Evolutionary conservation across 2,329 filamentous ascomycete genomes (phyloP).

Genomic region (Hymenoscyphus linearis): DNA sequence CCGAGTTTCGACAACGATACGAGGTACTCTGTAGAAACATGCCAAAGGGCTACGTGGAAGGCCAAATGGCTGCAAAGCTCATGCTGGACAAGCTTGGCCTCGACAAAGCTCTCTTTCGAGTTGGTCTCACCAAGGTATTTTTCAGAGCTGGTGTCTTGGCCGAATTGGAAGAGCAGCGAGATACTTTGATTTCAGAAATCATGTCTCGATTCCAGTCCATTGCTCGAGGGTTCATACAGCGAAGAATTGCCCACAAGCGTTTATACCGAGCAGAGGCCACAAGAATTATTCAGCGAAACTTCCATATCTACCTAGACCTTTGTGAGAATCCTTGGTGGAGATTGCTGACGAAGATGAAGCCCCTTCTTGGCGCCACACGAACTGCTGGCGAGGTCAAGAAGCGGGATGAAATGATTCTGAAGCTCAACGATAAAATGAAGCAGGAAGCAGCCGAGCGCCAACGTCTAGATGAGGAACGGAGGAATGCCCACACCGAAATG

Average conservation of each 20-base stretch:
- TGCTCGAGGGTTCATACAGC: conserved; percentile 82
- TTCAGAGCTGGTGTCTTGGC: conserved; percentile 94
- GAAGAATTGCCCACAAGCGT: conserved; percentile 84
- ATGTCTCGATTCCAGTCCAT: conserved; percentile 91
- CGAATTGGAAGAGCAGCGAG: conserved; percentile 92
- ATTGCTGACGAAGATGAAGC: conserved; percentile 90
- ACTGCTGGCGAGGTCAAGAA: conserved; percentile 93
- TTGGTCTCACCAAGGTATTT: conserved; percentile 95
- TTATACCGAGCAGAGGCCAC: conserved; percentile 93
- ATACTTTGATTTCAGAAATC: conserved; percentile 87
- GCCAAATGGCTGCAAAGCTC: conserved; percentile 74
- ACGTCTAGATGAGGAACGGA: conserved; percentile 83
- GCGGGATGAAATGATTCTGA: conserved; percentile 86
- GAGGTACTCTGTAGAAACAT: conserved; percentile 87
- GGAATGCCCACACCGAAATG: conserved; percentile 81
- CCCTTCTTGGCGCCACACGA: conserved; percentile 83
- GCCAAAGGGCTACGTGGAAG: conserved; percentile 86
- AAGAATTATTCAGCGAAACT: conserved; percentile 89
- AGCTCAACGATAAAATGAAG: conserved; percentile 78
- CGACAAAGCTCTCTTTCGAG: conserved; percentile 81
- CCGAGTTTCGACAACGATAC: conserved; percentile 92
- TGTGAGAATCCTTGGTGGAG: conserved; percentile 97
- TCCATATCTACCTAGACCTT: conserved; percentile 84
- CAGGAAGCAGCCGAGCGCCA: conserved; percentile 69
- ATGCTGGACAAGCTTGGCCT: conserved; percentile 88